Conservation (phyloP, 495 filamentous ascomycete genomes). For the Thermochaetoides thermophila region DNA sequence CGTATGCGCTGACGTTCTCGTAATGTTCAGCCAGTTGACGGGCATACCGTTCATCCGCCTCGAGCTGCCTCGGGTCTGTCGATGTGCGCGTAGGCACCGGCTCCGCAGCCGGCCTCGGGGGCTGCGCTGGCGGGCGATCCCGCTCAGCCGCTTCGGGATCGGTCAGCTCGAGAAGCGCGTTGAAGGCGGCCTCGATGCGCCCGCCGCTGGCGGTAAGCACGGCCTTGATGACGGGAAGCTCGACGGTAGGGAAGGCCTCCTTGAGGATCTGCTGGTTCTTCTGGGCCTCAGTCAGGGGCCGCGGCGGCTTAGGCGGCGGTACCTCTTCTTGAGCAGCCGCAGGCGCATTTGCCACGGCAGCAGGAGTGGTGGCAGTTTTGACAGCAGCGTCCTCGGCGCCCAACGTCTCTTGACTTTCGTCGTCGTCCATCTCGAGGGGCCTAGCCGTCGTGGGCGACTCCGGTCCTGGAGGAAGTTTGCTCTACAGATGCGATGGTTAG, state of each 20-base stretch:
- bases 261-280: conserved; percentile 78
- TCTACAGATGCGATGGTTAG: conserved; percentile 12
- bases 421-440: conserved; percentile 77
- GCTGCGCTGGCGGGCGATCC: conserved; percentile 45
- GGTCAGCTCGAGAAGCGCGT: conserved; percentile 88
- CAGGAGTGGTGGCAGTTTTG: conserved; percentile 24
- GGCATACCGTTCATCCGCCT: conserved; percentile 85
- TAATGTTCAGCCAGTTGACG: conserved; percentile 88
- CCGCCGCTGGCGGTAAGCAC: conserved; percentile 76
- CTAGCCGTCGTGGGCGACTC: conserved; percentile 79
- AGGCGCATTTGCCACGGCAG: conserved; percentile 20
- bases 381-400: conserved; percentile 21
- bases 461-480: conserved; percentile 27
- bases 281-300: conserved; percentile 65
- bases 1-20: conserved; percentile 43
- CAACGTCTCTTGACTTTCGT: conserved; percentile 50
- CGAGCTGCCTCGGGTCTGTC: conserved; percentile 60
- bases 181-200: conserved; percentile 85
- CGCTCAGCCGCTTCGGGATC: conserved; percentile 75
- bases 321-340: conserved; percentile 31
- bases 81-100: conserved; percentile 26
- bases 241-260: conserved; percentile 85
- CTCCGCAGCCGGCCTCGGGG: conserved; percentile 46
- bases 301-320: conserved; percentile 74
- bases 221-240: conserved; percentile 69